These are phyloP conservation scores for Spiraea crenata DNA, from an alignment of 331 rosid species.

Conservation along the genomic window DNA sequence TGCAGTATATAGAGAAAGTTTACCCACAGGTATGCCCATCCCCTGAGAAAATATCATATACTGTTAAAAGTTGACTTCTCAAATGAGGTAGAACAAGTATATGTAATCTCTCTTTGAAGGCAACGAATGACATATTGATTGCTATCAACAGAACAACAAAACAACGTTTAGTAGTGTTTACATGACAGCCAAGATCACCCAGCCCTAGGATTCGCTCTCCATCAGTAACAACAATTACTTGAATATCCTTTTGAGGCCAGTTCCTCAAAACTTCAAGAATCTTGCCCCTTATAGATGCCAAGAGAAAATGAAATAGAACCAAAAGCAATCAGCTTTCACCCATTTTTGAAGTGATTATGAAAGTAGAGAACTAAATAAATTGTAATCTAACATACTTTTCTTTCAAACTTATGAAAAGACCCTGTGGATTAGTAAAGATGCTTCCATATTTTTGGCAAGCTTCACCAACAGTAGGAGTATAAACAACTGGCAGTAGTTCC, in stretches of 20 bases:
- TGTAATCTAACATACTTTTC: conserved; percentile 66
- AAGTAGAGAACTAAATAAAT: conserved; percentile 2
- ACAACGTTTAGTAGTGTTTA: conserved; percentile 27
- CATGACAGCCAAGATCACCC: conserved; percentile 98
- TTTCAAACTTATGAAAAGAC: conserved; percentile 88
- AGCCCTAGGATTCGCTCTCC: conserved; percentile 96
- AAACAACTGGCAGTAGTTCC: conserved; percentile 94
- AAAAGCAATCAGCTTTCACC: conserved; percentile 22
- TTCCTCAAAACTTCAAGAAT: conserved; percentile 90
- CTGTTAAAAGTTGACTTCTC: conserved; percentile 5
- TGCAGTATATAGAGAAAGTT: conserved; percentile 85
- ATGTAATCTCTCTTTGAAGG: conserved; percentile 8
- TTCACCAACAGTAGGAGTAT: conserved; percentile 97
- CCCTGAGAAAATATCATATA: conserved; percentile 53
- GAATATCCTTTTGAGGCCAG: conserved; percentile 96
- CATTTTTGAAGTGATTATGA: conserved; percentile 13
- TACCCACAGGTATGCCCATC: conserved; percentile 98
- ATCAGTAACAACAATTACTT: conserved; percentile 96
- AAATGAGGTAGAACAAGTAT: not conserved
- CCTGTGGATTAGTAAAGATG: conserved; percentile 81
- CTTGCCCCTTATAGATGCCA: conserved; percentile 55
- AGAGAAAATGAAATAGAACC: not conserved
- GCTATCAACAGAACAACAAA: not conserved
- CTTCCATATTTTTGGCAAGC: conserved; percentile 98
- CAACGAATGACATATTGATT: not conserved